These are phyloP conservation scores for Actinomortierella wolfii DNA, from an alignment of 371 early-diverging fungal species.

Conservation along the genomic window DNA sequence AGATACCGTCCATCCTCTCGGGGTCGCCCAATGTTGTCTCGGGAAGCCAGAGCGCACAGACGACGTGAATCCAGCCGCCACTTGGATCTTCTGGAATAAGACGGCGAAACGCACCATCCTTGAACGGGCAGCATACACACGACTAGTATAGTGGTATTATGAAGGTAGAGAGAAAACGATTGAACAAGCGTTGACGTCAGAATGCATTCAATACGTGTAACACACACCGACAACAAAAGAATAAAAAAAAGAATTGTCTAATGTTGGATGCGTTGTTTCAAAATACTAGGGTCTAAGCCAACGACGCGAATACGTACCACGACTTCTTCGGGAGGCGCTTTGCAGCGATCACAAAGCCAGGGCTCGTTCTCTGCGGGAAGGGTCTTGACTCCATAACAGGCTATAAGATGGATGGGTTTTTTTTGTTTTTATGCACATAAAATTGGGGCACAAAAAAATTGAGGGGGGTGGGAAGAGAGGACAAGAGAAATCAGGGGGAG, in stretches of 20 bases:
- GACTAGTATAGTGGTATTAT: conserved; percentile 21
- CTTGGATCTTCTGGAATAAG: conserved; percentile 38
- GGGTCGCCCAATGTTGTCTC: conserved; percentile 48
- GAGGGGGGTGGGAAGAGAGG: no score
- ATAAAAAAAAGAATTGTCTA: not conserved
- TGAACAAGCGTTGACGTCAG: not conserved
- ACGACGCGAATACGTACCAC: conserved; percentile 41
- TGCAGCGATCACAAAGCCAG: conserved; percentile 55
- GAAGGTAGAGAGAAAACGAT: conserved; percentile 9
- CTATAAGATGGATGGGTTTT: conserved; percentile 5
- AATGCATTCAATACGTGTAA: conserved; percentile 3
- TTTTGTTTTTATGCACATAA: not conserved
- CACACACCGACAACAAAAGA: conserved; percentile 1
- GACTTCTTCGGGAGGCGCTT: conserved; percentile 44
- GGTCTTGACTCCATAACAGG: conserved; percentile 50
- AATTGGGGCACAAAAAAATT: not conserved
- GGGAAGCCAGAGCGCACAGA: conserved; percentile 55
- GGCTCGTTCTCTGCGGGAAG: conserved; percentile 49
- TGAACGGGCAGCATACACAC: conserved; percentile 56
- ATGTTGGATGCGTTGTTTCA: conserved; percentile 6
- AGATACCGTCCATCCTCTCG: conserved; percentile 38
- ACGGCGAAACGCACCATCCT: conserved; percentile 54
- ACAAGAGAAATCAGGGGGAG: no score
- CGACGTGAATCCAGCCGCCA: conserved; percentile 53
- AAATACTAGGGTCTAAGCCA: not conserved